These are phyloP conservation scores for Candida pini DNA, from an alignment of 805 yeast species.

Conservation along the genomic window DNA sequence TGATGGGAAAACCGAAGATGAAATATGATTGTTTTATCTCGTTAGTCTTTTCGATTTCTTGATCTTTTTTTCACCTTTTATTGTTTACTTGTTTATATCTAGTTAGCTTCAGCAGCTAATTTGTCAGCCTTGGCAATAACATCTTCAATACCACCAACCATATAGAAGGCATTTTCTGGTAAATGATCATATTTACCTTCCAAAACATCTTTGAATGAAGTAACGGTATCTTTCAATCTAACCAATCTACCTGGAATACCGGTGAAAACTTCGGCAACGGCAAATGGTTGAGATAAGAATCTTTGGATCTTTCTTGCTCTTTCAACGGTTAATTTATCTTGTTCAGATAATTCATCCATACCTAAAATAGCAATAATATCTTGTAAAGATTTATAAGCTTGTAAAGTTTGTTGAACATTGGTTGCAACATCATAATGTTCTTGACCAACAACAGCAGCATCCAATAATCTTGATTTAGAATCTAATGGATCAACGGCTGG, in stretches of 20 bases:
- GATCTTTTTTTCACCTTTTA: not conserved
- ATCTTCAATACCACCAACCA: slow-evolving; percentile 99
- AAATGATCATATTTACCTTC: slow-evolving; percentile 98
- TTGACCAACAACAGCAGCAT: slow-evolving; percentile 94
- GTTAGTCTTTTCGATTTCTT: not conserved
- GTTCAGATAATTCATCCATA: slow-evolving; percentile 99
- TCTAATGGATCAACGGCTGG: slow-evolving; percentile 99
- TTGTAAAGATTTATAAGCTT: slow-evolving; percentile 99
- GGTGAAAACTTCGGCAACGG: slow-evolving; percentile 99
- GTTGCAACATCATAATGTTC: slow-evolving; percentile 98
- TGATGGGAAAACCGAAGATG: not conserved
- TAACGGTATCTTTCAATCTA: slow-evolving; percentile 90
- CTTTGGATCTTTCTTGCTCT: slow-evolving; percentile 99
- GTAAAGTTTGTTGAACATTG: slow-evolving; percentile 94
- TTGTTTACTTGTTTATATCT: no score
- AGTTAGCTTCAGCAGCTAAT: slow-evolving; percentile 88
- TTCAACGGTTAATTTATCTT: slow-evolving; percentile 98
- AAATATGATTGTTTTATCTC: not conserved
- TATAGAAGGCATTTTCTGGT: slow-evolving; percentile 99
- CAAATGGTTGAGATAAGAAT: slow-evolving; percentile 99
- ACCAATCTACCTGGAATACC: slow-evolving; percentile 99
- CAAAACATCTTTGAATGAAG: slow-evolving; percentile 93
- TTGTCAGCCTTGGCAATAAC: slow-evolving; percentile 98
- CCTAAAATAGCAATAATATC: slow-evolving; percentile 99
- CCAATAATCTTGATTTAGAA: slow-evolving; percentile 98